Evolutionary conservation across 2,329 filamentous ascomycete genomes (phyloP), one percentile per base, ranked within the genome.

Genomic region (Chalara sp.): DNA sequence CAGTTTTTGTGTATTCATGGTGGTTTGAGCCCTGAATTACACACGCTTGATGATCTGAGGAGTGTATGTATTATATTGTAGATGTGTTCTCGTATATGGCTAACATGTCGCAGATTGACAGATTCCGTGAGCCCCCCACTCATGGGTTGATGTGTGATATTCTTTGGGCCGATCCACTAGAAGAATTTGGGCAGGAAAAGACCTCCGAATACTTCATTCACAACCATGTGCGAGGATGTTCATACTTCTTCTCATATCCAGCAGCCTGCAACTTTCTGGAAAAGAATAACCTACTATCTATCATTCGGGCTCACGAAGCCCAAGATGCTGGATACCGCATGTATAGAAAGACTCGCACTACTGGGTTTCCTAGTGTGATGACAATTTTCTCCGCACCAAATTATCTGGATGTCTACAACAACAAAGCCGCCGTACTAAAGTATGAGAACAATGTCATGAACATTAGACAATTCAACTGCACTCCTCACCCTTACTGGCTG

Each of bases 371-470:
- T 28, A 96, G 91, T 72, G 93, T 99, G 57, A 99, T 99, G 93
- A 99, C 93, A 61, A 99, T 99, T 64, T 99, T 99, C 78, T 97
- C 92, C 43, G 93, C 93, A 1, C 93, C 93, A 37, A 99, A 99
- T 72, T 99, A 99, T 68, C 83, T 99, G 57, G 93, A 99, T 65
- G 91, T 99, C 37, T 99, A 99, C 74, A 99, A 99, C 82, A 99
- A 99, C 79, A 99, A 99, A 76, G 93, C 93, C 2, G 93, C 93
- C 0, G 93, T 99, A 40, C 76, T 99, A 63, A 99, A 99, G 74
- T 99, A 99, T 68, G 93, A 99, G 74, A 99, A 99, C 72, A 99
- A 99, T 66, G 93, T 99, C 55, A 99, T 99, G 93, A 99, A 99
- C 76, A 99, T 99, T 67, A 83, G 93, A 53, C 93, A 99, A 71